Percentiles rank a stretch among this genome's conserved stretches.
These are phyloP conservation scores for Psilocybe tampanensis DNA, from an alignment of 768 basidiomycete species.

Conservation along the genomic window DNA sequence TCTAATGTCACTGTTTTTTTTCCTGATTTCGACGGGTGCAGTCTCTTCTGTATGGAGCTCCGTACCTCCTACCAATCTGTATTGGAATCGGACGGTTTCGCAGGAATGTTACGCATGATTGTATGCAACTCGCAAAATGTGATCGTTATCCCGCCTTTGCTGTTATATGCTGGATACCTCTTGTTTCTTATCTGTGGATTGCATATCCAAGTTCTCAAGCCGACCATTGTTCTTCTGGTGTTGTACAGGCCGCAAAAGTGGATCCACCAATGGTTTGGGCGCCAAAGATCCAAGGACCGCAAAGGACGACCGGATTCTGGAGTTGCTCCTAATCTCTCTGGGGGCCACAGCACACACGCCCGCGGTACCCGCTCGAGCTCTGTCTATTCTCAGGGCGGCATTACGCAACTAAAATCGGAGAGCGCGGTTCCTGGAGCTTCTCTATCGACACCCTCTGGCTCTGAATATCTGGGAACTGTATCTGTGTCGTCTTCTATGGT, in stretches of 20 bases:
- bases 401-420: constrained; percentile 18
- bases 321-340: constrained; percentile 5
- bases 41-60: neutral
- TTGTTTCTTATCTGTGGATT: too few species aligned
- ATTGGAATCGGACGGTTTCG: too few species aligned
- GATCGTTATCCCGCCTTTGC: too few species aligned
- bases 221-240: neutral
- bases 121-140: too few species aligned
- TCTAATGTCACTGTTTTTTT: constrained; percentile 5
- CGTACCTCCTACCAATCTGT: too few species aligned
- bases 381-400: constrained; percentile 18
- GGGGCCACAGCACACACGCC: neutral
- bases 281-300: constrained; percentile 29
- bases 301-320: constrained; percentile 9
- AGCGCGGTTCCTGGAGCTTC: constrained; percentile 5
- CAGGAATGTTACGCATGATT: too few species aligned
- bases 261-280: constrained; percentile 37
- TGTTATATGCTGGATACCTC: too few species aligned
- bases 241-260: constrained; percentile 30
- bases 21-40: neutral
- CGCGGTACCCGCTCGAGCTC: neutral
- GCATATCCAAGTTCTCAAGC: neutral
- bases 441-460: constrained; percentile 3
- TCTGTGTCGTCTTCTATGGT: constrained; percentile 9
- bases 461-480: neutral